Evolutionary conservation across 78 protist species (phyloP), one percentile per base, ranked within the genome.

Genomic region (Chrysochromulina tobinii): DNA sequence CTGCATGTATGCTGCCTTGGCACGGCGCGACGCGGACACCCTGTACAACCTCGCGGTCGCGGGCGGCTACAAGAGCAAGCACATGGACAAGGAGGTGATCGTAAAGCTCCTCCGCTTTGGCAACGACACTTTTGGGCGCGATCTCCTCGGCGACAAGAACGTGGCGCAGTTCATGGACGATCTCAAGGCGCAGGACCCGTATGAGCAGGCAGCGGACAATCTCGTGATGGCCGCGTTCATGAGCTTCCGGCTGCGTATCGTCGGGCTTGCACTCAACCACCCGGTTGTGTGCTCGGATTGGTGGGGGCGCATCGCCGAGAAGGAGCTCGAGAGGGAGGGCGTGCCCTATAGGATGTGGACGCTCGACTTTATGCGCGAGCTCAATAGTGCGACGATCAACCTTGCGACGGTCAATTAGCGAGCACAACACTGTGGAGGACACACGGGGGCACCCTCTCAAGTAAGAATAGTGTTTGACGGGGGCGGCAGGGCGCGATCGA

Each of bases 261-360:
- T 81, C 51, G 59, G 67, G 48, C 20, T 81, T 0, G 27, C 59
- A 9, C 14, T 81, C n/a, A 50, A 51, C 66, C 87, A 81, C 66
- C 87, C 87, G 57, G 54, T 79, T 18, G 59, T 53, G 61, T 81
- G 87, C 87, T 81, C 87, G 53, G 87, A 81, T 9, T 81, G 87
- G 87, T 81, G 87, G 87, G 87, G 87, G 27, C 53, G 17, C 25
- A 53, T 81, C 59, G 87, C 87, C 12, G 61, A 51, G 27, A 18
- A 21, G 20, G 66, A 51, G 17, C 87, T 81, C 50, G 48, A 21
- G 6, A 50, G 27, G 66, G 87, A 53, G 20, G 87, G 87, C 66
- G 25, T 81, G 61, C 87, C 87, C 51, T 81, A 81, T 66, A 50
- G 55, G 53, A 25, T 8, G 48, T 81, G 87, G 87, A 57, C 53